Evolutionary conservation across 2,329 filamentous ascomycete species (phyloP), one percentile per base, ranked within the genome.

Genomic region (Nigrospora osmanthi): DNA sequence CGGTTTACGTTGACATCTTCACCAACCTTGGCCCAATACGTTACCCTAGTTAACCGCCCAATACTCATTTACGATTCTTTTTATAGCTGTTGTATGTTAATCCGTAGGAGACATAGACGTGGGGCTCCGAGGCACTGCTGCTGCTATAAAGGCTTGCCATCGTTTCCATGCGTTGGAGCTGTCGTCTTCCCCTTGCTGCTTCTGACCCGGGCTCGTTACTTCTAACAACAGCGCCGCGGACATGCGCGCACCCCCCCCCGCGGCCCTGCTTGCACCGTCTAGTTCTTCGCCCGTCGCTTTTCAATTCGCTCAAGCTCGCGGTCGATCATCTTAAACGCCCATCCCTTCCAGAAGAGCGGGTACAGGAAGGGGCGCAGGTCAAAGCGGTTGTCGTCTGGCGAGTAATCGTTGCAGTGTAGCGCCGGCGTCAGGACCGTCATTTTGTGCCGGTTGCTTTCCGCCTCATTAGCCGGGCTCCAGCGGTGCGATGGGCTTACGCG

Each of bases 381-480:
- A 23, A 62, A 67, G 16, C 67, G 56, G 49, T 72, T 66, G 54
- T 71, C 68, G 42, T 72, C 68, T 3, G 68, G 67, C 28, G 61
- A 65, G 45, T 62, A 59, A 16, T 55, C 56, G 28, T 62, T 58
- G 42, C 56, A 61, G 49, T 82, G 80, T 35, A 80, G 67, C 4
- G 71, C 69, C 0, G 79, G 78, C 3, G 80, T 83, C 42, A 81
- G 61, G 1, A 73, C 73, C 1, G 80, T 83, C 70, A 78, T 76
- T 64, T 85, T 85, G 58, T 85, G 81, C 13, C 82, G 64, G 58
- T 85, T 84, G 55, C 81, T 77, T 13, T 31, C 0, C 23, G 23
- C 23, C 23, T 10, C 5, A 7, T 28, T 28, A 3, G 19, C 28
- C 36, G 50, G 35, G 48, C 43, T 23, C 12, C 15, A 19, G 14